Conservation (phyloP, 371 early-diverging fungal genomes). For the Nematocida ironsii region DNA sequence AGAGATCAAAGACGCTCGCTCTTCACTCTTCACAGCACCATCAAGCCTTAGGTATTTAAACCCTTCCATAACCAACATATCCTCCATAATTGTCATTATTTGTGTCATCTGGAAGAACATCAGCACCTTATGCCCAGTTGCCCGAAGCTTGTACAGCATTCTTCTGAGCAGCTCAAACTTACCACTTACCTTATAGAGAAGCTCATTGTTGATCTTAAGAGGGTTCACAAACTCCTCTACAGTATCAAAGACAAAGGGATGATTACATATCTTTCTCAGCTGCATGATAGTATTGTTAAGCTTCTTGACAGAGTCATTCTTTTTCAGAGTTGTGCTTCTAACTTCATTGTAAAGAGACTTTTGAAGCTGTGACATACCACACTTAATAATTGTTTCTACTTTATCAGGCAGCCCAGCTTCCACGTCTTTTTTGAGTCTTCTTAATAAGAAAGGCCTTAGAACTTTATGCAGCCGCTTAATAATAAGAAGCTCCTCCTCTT, state of each 20-base stretch:
- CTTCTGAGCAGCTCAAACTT: slow-evolving; percentile 82
- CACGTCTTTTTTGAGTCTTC: slow-evolving; percentile 86
- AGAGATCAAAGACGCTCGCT: slow-evolving; percentile 66
- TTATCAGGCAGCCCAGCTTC: slow-evolving; percentile 84
- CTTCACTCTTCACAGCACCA: slow-evolving; percentile 28
- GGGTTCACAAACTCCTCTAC: slow-evolving; percentile 13
- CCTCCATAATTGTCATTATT: slow-evolving; percentile 87
- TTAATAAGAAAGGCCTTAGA: slow-evolving; percentile 84
- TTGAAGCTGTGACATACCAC: slow-evolving; percentile 79
- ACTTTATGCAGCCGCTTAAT: slow-evolving; percentile 81
- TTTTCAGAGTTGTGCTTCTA: slow-evolving; percentile 74
- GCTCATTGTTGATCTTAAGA: slow-evolving; percentile 59
- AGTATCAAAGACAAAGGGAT: slow-evolving; percentile 74
- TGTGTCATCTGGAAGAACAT: slow-evolving; percentile 89
- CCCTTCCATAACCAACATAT: slow-evolving; percentile 72
- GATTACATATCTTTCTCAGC: slow-evolving; percentile 91
- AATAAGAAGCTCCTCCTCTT: slow-evolving; percentile 84
- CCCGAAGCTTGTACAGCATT: slow-evolving; percentile 79
- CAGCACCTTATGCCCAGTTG: slow-evolving; percentile 79
- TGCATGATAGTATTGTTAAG: slow-evolving; percentile 83
- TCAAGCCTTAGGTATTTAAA: slow-evolving; percentile 75
- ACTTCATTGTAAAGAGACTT: slow-evolving; percentile 76
- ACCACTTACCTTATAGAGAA: slow-evolving; percentile 72
- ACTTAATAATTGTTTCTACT: slow-evolving; percentile 84
- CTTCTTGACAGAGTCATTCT: slow-evolving; percentile 78